phyloP scores from a whole-genome alignment of 2,329 filamentous ascomycete genomes.

The Escovopsis weberi region DNA sequence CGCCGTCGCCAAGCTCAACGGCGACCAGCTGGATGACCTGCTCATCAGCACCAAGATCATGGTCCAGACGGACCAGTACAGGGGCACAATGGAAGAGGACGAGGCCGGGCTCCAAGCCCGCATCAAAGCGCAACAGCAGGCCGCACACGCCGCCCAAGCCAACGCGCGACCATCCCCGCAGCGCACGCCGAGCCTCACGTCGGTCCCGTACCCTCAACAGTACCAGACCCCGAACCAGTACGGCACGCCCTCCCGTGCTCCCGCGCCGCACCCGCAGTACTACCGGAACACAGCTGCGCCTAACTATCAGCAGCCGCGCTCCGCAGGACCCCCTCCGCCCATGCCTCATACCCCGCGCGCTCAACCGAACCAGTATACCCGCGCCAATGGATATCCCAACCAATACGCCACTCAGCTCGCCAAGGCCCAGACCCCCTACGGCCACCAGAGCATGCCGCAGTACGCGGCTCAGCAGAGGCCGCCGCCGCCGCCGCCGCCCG shows the following conservation, averaged over 20 bases:
- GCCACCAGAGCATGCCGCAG: slow-evolving; percentile 34
- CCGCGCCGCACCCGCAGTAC: slow-evolving; percentile 29
- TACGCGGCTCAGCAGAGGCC: slow-evolving; percentile 33
- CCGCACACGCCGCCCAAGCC: slow-evolving; percentile 17
- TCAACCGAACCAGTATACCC: slow-evolving; percentile 34
- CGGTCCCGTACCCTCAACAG: slow-evolving; percentile 26
- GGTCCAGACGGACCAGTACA: slow-evolving; percentile 57
- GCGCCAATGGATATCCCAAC: slow-evolving; percentile 31
- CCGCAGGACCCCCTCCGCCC: slow-evolving; percentile 13
- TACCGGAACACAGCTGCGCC: slow-evolving; percentile 25
- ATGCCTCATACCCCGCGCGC: slow-evolving; percentile 20
- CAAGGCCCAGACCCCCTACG: slow-evolving; percentile 37
- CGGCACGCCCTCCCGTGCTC: slow-evolving; percentile 30
- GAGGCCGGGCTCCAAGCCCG: slow-evolving; percentile 44
- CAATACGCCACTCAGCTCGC: slow-evolving; percentile 35
- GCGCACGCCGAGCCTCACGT: slow-evolving; percentile 24
- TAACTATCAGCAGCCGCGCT: slow-evolving; percentile 29
- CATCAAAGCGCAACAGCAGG: slow-evolving; percentile 24
- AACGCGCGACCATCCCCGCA: slow-evolving; percentile 22
- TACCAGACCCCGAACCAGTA: slow-evolving; percentile 31
- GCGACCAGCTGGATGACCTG: slow-evolving; percentile 69
- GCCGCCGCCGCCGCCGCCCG: slow-evolving; percentile 11
- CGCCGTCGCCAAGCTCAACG: slow-evolving; percentile 72
- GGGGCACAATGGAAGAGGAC: slow-evolving; percentile 74
- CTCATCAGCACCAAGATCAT: slow-evolving; percentile 69